Base-by-base conservation (phyloP, 768 basidiomycete species). In the Termitomyces sp. region DNA sequence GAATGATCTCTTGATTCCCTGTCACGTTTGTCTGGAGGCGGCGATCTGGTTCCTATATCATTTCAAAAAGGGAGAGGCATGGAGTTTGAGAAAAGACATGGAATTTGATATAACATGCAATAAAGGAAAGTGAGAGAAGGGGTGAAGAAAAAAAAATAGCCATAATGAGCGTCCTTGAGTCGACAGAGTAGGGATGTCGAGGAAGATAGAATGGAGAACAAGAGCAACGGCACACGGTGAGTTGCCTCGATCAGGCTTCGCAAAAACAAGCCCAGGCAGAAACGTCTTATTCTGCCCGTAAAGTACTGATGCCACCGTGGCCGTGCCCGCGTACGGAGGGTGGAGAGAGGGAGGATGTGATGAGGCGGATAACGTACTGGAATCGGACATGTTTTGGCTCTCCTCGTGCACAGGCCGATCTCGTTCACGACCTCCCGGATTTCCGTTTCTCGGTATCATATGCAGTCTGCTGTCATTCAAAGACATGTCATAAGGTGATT, bases 311-410 rank as follows among this genome's bases (percentile, higher is more conserved):
- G 59, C 54, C 68, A 69, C 69, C 69, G 56, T 62, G 71, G 67
- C 69, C 70, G 67, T 59, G 66, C 66, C 61, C 62, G 68, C 67
- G 68, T 57, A 71, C 64, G 70, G 65, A 70, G 58, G 73, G 70
- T 66, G 74, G 65, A 70, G 68, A 69, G 64, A 72, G 70, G 26
- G 38, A 40, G 67, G 60, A 66, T 67, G 72, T 68, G 63, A 77
- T 70, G 77, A 81, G 76, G 80, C 78, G 74, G 79, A 82, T 72
- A 82, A 84, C 81, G 82, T 84, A 84, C 82, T 83, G 69, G 75
- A 68, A 73, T 76, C 62, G 64, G 73, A 67, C 69, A 71, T 69
- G 70, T 66, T 69, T 67, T 65, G 65, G 59, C 64, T 63, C 57
- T 66, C 61, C 58, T 68, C 68, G 50, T 64, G 68, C 56, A 63